Base-by-base conservation (phyloP, 1,284 basidiomycete species). In the Puccinia brachypodii region DNA sequence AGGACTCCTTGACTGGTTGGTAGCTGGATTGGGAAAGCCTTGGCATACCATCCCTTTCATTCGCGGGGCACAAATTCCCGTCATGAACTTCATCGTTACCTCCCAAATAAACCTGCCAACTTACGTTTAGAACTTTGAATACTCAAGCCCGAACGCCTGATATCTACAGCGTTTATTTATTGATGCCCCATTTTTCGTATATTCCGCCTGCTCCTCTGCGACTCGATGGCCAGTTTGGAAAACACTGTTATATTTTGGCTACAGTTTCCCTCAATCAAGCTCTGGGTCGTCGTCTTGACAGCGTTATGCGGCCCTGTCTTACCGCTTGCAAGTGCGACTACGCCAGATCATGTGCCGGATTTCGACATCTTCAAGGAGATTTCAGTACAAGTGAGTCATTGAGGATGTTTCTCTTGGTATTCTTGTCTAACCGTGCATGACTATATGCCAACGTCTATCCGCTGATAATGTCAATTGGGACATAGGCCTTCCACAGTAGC, bases 141-240 rank as follows among this genome's bases (percentile, higher is more conserved):
- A 64, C 38, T 40, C 28, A 62, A 33, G 11, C 25, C 38, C 7
- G 60, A 16, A 16, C 60, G 60, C 11, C 33, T 11, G 33, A 38
- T 64, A 64, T 38, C 36, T 14, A 64, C 19, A n/a, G n/a, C n/a
- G n/a, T n/a, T 64, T 9, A 22, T 33, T 40, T 19, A 33, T 64
- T 64, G 6, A 64, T 64, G 36, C 22, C 62, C 62, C 1, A n/a
- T 36, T 36, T 40, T n/a, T 36, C 36, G 31, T 40, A 36, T 40
- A 40, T 22, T 7, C 62, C 62, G 40, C 28, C 62, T 22, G 14
- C 40, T 40, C 7, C 62, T 64, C n/a, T 64, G 36, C 31, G 3
- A 6, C 36, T 14, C 62, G 62, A 64, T 64, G 62, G 62, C 40
- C 62, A 64, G 62, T 22, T 64, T 64, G 40, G 62, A 40, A 64